These are phyloP conservation scores for Pogostemon cablin DNA, from an alignment of 257 asterid genomes.

Conservation along the genomic window DNA sequence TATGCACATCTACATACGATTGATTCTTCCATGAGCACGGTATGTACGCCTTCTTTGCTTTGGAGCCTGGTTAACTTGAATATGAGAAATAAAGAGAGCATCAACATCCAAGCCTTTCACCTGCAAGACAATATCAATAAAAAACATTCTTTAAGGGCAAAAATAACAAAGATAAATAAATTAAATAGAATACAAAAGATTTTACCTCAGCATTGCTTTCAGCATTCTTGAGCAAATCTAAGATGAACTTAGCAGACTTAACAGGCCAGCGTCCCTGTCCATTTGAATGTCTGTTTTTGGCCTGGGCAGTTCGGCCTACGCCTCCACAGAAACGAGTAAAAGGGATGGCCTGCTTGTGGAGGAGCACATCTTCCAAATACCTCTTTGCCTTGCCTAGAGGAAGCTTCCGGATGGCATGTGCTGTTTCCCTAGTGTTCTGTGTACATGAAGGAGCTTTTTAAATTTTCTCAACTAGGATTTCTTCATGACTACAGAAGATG, in stretches of 20 bases:
- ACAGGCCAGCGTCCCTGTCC: conserved; percentile 88
- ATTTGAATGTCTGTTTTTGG: conserved; percentile 70
- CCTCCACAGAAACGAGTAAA: conserved; percentile 77
- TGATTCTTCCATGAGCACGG: conserved; percentile 85
- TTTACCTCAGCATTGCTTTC: conserved; percentile 76
- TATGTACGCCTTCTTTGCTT: conserved; percentile 89
- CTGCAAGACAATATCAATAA: conserved; percentile 36
- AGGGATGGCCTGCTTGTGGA: conserved; percentile 73
- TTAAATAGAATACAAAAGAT: neutral
- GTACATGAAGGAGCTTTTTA: neutral
- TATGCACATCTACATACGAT: conserved; percentile 43
- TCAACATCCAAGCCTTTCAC: conserved; percentile 95
- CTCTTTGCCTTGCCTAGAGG: conserved; percentile 61
- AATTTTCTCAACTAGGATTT: neutral
- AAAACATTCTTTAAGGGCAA: neutral
- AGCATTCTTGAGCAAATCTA: conserved; percentile 75
- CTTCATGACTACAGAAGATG: neutral
- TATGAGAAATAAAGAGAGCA: conserved; percentile 82
- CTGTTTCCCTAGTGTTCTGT: conserved; percentile 72
- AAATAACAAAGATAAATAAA: neutral
- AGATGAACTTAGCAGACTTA: conserved; percentile 65
- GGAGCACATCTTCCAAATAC: conserved; percentile 66
- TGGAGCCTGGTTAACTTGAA: conserved; percentile 89
- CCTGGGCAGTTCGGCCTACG: conserved; percentile 79
- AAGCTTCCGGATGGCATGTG: conserved; percentile 68